Conservation (phyloP, 371 early-diverging fungal genomes). For the Apophysomyces ossiformis region DNA sequence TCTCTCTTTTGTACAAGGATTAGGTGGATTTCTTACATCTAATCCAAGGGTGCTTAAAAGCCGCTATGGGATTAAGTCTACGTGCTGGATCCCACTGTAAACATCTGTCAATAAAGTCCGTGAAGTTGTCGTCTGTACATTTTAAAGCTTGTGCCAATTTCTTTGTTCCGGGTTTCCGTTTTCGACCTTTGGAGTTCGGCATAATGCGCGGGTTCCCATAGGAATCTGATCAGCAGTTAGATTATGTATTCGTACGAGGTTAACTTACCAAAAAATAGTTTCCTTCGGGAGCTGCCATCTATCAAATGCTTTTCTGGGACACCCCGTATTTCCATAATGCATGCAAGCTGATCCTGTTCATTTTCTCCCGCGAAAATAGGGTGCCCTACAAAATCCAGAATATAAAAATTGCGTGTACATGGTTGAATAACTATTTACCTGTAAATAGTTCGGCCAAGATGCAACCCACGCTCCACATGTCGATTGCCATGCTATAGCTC, state of each 20-base stretch:
- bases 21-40: constrained; percentile 23
- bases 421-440: constrained; percentile 38
- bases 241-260: constrained; percentile 8
- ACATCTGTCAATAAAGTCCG: constrained; percentile 86
- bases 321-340: constrained; percentile 94
- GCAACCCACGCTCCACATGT: constrained; percentile 99
- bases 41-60: constrained; percentile 78
- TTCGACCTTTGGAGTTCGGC: constrained; percentile 85
- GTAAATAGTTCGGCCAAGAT: constrained; percentile 96
- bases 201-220: constrained; percentile 68
- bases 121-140: constrained; percentile 70
- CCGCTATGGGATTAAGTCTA: constrained; percentile 84
- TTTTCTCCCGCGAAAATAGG: constrained; percentile 98
- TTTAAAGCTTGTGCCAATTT: constrained; percentile 72
- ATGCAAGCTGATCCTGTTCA: constrained; percentile 93
- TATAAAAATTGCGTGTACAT: not conserved
- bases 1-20: not conserved
- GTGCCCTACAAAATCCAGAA: constrained; percentile 48
- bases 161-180: constrained; percentile 75
- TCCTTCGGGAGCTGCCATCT: constrained; percentile 76
- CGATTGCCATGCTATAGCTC: constrained; percentile 91
- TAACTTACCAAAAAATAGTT: constrained; percentile 83
- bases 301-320: constrained; percentile 78
- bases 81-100: constrained; percentile 88
- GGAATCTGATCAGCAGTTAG: constrained; percentile 51